Evolutionary conservation across 192 early-diverging fungal genomes (phyloP), one percentile per base, ranked within the genome.

Genomic region (Chytriomyces hyalinus): DNA sequence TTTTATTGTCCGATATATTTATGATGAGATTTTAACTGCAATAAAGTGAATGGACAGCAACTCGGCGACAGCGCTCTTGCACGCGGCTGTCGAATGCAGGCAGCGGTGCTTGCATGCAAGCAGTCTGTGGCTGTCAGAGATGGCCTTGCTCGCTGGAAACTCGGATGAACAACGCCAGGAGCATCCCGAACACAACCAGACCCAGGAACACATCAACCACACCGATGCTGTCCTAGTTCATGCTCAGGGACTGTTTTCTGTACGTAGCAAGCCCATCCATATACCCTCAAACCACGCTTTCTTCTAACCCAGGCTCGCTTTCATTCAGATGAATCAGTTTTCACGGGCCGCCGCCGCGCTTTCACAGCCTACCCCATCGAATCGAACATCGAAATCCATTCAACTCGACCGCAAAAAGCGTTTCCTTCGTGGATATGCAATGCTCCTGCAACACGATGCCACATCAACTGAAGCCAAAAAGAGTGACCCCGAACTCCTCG

Each of bases 31-130:
- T 26, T 26, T 26, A 26, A 26, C 24, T 72, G 69, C 6, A 69
- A 72, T n/a, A 80, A 62, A 2, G 67, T 63, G 28, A 67, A 68
- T 9, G 81, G 71, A 73, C 78, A 88, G 53, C 5, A 57, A 57
- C 53, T 36, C 36, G 36, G 36, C 36, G 36, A 36, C 36, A 36
- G 36, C 36, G 36, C 53, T 57, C 53, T 20, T 57, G 53, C 53
- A 20, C 53, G 53, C 53, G 13, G 13, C 53, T 13, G 20, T 57
- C 20, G 53, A 57, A 20, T n/a, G 53, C 20, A 20, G 53, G 15
- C 53, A 57, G 13, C 53, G 53, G 13, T 57, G 53, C 2, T 20
- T 57, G 53, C 53, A 57, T 20, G 13, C 53, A 20, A 57, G 53
- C 53, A 20, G 15, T 13, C 15, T 20, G 53, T 57, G 53, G 53